These are phyloP conservation scores for Cornus kousa DNA, from an alignment of 148 eudicot genomes.

Conservation along the genomic window DNA sequence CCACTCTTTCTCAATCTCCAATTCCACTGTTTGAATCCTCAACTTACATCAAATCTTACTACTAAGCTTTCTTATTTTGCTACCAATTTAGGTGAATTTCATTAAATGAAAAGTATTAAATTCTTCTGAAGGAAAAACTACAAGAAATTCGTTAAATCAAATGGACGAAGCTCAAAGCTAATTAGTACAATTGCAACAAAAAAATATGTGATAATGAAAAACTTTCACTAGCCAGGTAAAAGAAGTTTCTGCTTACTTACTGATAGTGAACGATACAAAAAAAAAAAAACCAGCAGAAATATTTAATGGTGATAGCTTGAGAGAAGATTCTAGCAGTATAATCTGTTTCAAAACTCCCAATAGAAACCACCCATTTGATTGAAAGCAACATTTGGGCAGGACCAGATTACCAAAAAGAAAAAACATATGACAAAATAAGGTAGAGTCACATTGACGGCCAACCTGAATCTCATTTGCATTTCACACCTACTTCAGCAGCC, in stretches of 20 bases:
- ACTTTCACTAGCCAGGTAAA: neutral
- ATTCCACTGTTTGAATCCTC: neutral
- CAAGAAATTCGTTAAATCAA: neutral
- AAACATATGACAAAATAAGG: neutral
- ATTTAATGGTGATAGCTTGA: neutral
- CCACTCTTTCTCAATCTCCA: neutral
- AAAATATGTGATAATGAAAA: neutral
- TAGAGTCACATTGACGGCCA: neutral
- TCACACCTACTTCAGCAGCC: constrained; percentile 87
- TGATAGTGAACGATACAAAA: neutral
- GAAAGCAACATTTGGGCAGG: neutral
- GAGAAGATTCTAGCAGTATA: neutral
- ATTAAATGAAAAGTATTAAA: neutral
- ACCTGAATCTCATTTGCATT: constrained; percentile 45
- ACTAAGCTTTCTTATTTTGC: neutral
- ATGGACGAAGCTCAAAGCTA: neutral
- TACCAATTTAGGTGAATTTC: neutral
- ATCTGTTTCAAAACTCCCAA: constrained; percentile 10
- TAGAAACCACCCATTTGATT: constrained; percentile 1
- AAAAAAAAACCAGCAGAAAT: neutral
- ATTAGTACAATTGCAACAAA: neutral
- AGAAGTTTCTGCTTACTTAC: constrained; percentile 5
- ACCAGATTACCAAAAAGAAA: neutral
- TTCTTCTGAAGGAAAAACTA: neutral
- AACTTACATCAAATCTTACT: neutral